Evolutionary conservation across 345 rosid genomes (phyloP), one percentile per base, ranked within the genome.

Genomic region (Eucalyptus polybractea): DNA sequence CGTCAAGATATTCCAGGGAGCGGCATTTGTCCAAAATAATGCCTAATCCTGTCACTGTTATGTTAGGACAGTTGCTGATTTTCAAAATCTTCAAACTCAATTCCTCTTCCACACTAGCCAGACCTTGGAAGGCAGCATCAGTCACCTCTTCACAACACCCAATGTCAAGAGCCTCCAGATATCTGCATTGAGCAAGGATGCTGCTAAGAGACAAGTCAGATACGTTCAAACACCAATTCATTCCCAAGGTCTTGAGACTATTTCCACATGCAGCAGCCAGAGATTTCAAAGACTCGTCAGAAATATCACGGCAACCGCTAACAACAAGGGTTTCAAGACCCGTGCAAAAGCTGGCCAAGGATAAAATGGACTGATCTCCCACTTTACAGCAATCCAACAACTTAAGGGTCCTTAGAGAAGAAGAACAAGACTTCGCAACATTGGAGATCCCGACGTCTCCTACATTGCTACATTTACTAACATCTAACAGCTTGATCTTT

Each of bases 161-260:
- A 21, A 97, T 93, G 90, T 96, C 99, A 81, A 97, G 97, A 89
- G 95, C 97, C 93, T 97, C 99, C 54, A 98, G 92, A 89, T 92
- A 94, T 92, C 90, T 91, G 94, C 99, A 98, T 89, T 93, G 94
- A 42, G 90, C 56, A 88, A 98, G 93, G 89, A 97, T 92, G 90
- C 93, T 94, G 88, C 93, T 93, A 88, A 98, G 85, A 50, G 99
- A 94, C 85, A 94, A 92, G 92, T 98, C 97, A 1, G 98, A 94
- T 89, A 96, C 86, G 91, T 94, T 96, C 89, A 92, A 91, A 92
- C 99, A 98, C 99, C 99, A 97, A 89, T 97, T 98, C 99, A 98
- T 96, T 88, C 97, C 93, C 94, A 97, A 88, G 87, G 92, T 95
- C 94, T 92, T 97, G 91, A 97, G 93, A 91, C 95, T 93, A 88